Evolutionary conservation across 176 grass and related monocot species (phyloP).

Genomic region (Elymus sibiricus): DNA sequence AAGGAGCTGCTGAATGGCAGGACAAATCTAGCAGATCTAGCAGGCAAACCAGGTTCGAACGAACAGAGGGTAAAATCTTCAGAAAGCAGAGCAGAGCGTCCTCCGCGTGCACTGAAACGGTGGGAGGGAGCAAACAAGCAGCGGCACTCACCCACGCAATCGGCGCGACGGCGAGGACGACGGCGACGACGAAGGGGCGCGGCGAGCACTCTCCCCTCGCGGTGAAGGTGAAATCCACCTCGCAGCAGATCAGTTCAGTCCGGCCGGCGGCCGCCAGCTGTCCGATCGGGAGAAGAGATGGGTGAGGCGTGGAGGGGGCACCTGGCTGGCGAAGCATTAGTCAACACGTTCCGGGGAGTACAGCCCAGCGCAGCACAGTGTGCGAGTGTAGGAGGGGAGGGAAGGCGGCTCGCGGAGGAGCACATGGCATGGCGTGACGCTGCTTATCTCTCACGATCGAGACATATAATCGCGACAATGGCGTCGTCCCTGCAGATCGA

Average conservation of each 20-base stretch:
- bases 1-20: background rate
- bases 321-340: too few species aligned
- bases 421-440: too few species aligned
- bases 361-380: too few species aligned
- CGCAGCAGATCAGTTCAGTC: too few species aligned
- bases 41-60: background rate
- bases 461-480: too few species aligned
- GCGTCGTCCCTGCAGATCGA: too few species aligned
- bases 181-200: too few species aligned
- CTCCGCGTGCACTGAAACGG: too few species aligned
- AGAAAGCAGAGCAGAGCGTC: background rate
- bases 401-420: background rate
- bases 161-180: background rate
- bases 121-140: background rate
- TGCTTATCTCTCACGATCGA: too few species aligned
- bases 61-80: background rate
- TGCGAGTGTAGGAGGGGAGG: background rate
- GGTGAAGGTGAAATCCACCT: too few species aligned
- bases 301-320: background rate
- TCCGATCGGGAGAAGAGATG: background rate
- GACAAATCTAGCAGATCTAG: background rate
- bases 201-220: background rate
- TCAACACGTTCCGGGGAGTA: background rate
- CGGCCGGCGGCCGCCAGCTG: too few species aligned
- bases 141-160: background rate